Evolutionary conservation across 2,329 filamentous ascomycete genomes (phyloP).

Genomic region (Lecanicillium sp.): DNA sequence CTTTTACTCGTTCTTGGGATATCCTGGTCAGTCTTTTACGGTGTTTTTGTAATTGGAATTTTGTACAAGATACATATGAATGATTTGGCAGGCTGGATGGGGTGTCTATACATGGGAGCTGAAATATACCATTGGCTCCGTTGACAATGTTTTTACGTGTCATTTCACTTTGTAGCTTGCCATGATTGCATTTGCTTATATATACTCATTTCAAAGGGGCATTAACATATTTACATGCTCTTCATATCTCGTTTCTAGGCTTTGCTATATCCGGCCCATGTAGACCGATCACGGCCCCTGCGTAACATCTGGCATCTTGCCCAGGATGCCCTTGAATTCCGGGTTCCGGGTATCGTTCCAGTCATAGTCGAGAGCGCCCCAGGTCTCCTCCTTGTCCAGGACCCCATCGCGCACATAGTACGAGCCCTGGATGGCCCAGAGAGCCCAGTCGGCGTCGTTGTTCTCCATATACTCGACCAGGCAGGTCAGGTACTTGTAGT

Average conservation of each 20-base stretch:
- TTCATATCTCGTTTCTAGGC: background rate
- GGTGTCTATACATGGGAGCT: no score
- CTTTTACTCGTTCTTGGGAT: no score
- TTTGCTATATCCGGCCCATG: background rate
- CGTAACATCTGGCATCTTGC: conserved; percentile 30
- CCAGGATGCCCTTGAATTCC: conserved; percentile 25
- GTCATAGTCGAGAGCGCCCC: conserved; percentile 38
- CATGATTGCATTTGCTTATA: no score
- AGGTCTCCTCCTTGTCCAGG: conserved; percentile 45
- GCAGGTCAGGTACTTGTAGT: conserved; percentile 42
- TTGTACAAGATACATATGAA: no score
- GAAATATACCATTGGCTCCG: no score
- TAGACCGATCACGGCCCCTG: conserved; percentile 21
- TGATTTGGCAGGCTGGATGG: no score
- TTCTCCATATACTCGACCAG: conserved; percentile 42
- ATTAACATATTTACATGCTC: no score
- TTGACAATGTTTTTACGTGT: no score
- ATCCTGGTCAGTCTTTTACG: no score
- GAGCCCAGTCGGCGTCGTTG: conserved; percentile 52
- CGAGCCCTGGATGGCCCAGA: conserved; percentile 51
- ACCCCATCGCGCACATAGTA: conserved; percentile 48
- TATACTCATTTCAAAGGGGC: no score
- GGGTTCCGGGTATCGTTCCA: conserved; percentile 32
- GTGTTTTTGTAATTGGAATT: no score
- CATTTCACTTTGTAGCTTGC: no score